Evolutionary conservation across 345 rosid species (phyloP), one percentile per base, ranked within the genome.

Genomic region (Hibiscus trionum): DNA sequence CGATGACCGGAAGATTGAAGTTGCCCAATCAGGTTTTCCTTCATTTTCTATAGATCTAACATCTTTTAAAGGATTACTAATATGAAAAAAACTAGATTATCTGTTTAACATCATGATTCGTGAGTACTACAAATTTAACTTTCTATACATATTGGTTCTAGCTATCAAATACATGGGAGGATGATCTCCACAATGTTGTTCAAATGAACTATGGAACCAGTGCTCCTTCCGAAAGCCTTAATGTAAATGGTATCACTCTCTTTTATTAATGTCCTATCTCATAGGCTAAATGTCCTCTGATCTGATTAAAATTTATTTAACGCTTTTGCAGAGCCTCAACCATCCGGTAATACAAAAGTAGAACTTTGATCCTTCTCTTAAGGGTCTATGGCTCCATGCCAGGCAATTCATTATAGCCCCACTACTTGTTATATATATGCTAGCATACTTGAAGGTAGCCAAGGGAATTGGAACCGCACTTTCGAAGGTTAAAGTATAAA

Each of bases 131-230:
- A 39, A 64, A 59, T 61, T 72, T 9, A 15, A 56, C 33, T 73
- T 70, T 15, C 31, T 0, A 61, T 42, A 3, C 29, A 5, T 47
- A 76, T 39, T 56, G 53, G 39, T 72, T 31, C 50, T 80, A 94
- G 97, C 82, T 82, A 53, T 76, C 88, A 12, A 83, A 76, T 79
- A 77, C 75, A 53, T 95, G 99, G 99, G 93, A 90, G 46, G 90
- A 90, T 75, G 99, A 92, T 77, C 87, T 95, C 58, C 91, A 88
- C 81, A 89, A 95, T 73, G 91, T 89, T 74, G 80, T 91, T 61
- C 97, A 92, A 61, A 82, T 86, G 90, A 86, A 86, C 78, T 89
- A 86, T 76, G 91, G 81, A 79, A 78, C 82, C 47, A 64, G 67
- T 77, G 82, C 81, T 79, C 71, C 93, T 58, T 80, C 81, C 19